Conservation (phyloP, 768 basidiomycete genomes). For the Rhodotorula toruloides region DNA sequence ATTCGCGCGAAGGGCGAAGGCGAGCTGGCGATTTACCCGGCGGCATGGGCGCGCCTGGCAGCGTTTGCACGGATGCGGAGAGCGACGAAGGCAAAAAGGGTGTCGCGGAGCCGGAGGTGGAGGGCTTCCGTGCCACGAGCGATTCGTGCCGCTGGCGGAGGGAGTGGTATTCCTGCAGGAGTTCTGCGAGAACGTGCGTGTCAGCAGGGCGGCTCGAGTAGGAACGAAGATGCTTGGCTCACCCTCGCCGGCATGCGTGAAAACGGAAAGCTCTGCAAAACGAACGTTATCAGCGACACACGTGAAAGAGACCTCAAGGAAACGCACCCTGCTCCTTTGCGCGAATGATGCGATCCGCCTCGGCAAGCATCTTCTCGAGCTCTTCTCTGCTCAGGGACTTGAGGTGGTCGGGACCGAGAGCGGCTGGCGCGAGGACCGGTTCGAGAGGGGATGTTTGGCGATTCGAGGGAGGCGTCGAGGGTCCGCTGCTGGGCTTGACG, state of each 20-base stretch:
- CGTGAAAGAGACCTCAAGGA: no score
- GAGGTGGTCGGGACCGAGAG: not conserved
- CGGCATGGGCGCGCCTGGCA: no score
- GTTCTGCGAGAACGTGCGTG: not conserved
- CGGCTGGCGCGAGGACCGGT: not conserved
- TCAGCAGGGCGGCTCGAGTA: not conserved
- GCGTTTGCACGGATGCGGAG: no score
- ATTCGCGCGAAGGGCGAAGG: no score
- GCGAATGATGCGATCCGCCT: slow-evolving; percentile 39
- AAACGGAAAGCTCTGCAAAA: slow-evolving; percentile 23
- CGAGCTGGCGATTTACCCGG: no score
- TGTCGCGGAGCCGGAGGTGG: no score
- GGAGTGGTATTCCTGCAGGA: slow-evolving; percentile 8
- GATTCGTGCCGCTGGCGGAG: slow-evolving; percentile 24
- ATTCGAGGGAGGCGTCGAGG: no score
- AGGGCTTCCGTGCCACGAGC: slow-evolving; percentile 2
- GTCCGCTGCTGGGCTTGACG: no score
- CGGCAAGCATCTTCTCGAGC: slow-evolving; percentile 35
- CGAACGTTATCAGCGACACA: not conserved
- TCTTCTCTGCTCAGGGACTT: slow-evolving; percentile 35
- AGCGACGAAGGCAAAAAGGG: no score
- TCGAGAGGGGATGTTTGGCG: no score
- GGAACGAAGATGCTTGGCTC: not conserved
- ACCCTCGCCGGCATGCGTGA: slow-evolving; percentile 16
- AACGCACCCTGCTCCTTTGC: slow-evolving; percentile 37